Base-by-base conservation (phyloP, 2,329 filamentous ascomycete genomes). In the Curvularia verruculosa region DNA sequence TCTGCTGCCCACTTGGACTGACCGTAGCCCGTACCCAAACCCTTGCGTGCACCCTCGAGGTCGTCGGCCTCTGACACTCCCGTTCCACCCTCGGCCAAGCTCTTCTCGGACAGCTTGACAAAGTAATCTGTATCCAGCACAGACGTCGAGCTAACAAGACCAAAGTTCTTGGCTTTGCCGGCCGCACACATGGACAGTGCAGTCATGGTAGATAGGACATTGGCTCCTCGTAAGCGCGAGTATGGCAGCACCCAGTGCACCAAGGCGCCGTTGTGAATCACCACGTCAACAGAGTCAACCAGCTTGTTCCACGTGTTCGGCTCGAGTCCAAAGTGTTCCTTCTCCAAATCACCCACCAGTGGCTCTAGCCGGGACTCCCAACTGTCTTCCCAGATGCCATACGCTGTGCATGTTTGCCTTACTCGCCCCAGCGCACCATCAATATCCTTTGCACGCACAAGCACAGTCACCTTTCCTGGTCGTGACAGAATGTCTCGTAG, bases 1-100 rank as follows among this genome's bases (percentile, higher is more conserved):
- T 89, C 87, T 3, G 85, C 84, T 5, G 85, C 90, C 92, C 92
- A 97, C 79, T 98, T 97, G 63, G 86, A 87, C 75, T 97, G 93
- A 2, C 94, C 93, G 69, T 97, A 97, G 5, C 94, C 93, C 1
- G 91, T 96, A 37, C 87, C 87, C 1, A 97, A 85, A 29, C 91
- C 91, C 50, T 81, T 87, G 37, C 87, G 83, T 69, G 90, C 93
- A 51, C 92, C 91, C 64, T 85, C 81, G 60, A 97, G 82, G 63
- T 94, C 87, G 72, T 97, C 93, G 0, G 82, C 82, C 75, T 97
- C 94, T 19, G 83, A 81, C 15, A 96, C 84, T 12, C 86, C 85
- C 19, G 80, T 81, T 7, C 85, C 86, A 9, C 89, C 89, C 29
- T 83, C 83, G 10, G 81, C 81, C 29, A 85, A 78, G 54, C 82